Base-by-base conservation (phyloP, 768 basidiomycete genomes). In the Russula foetens region DNA sequence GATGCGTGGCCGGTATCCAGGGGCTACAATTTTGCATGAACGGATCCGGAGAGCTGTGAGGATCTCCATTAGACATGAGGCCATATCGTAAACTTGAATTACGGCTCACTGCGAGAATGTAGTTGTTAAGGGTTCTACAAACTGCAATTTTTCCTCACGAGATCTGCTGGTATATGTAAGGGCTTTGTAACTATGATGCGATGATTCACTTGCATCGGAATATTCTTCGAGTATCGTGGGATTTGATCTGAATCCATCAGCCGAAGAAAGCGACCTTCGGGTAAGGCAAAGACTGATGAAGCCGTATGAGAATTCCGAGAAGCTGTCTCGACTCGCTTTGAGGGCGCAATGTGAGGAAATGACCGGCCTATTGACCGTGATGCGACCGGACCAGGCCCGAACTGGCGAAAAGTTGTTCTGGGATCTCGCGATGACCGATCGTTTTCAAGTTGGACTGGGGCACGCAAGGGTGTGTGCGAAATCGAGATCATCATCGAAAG, bases 311-410 rank as follows among this genome's bases (percentile, higher is more conserved):
- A 11, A 35, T 11, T 7, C 14, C 14, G 35, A 12, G 35, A 35
- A 35, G 35, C 35, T 35, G 35, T 12, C 14, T 35, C 35, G 14
- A 11, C 14, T 11, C 9, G 35, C 8, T 11, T 12, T 12, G 35
- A 7, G 35, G 9, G 35, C 6, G 45, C n/a, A n/a, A n/a, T n/a
- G n/a, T n/a, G n/a, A n/a, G n/a, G n/a, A n/a, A 12, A 35, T 35
- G 14, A 12, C 28, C 33, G 58, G 21, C 23, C 58, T 26, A 15
- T 47, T 35, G 53, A 41, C 3, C 35, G 46, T 5, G 46, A 48
- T n/a, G 21, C 7, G 15, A 33, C 44, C 2, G 58, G 59, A 11
- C 59, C 53, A 53, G 46, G 53, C n/a, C 53, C 59, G 29, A 60
- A 60, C 33, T 54, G 53, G 11, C 35, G 59, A 60, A 48, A 19